These are phyloP conservation scores for Setomelanomma holmii DNA, from an alignment of 2,329 filamentous ascomycete species.

Conservation along the genomic window DNA sequence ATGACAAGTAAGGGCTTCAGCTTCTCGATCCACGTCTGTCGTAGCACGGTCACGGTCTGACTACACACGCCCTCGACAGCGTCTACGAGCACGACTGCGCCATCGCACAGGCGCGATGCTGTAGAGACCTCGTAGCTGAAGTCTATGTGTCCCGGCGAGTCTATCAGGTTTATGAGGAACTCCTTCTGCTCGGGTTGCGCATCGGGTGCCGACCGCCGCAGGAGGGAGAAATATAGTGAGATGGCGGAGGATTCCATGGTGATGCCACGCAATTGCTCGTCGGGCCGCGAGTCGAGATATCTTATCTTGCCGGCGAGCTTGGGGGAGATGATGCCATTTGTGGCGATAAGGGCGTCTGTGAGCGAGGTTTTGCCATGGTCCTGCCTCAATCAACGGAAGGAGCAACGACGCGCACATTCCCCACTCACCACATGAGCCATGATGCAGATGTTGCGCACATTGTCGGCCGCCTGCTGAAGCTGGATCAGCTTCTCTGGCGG, in stretches of 20 bases:
- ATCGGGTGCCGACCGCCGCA: conserved; percentile 74
- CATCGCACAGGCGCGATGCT: conserved; percentile 91
- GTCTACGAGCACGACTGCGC: conserved; percentile 91
- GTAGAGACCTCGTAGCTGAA: conserved; percentile 99
- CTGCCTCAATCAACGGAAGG: conserved; percentile 51
- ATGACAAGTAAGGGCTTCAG: conserved; percentile 93
- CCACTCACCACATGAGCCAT: conserved; percentile 19
- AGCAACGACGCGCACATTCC: not conserved
- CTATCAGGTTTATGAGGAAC: conserved; percentile 96
- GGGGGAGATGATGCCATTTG: conserved; percentile 98
- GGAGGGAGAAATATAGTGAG: conserved; percentile 92
- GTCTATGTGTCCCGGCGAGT: conserved; percentile 97
- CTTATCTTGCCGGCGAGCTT: conserved; percentile 98
- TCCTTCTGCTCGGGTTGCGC: conserved; percentile 77
- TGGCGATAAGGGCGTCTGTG: conserved; percentile 93
- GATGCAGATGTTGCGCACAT: conserved; percentile 81
- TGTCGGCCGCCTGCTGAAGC: conserved; percentile 85
- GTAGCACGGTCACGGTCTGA: conserved; percentile 94
- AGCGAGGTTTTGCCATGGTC: conserved; percentile 99
- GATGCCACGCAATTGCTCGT: conserved; percentile 94
- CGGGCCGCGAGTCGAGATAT: conserved; percentile 93
- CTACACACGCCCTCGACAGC: conserved; percentile 98
- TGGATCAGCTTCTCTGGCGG: conserved; percentile 87
- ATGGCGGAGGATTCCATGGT: conserved; percentile 99
- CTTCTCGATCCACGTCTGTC: conserved; percentile 95